phyloP scores from a whole-genome alignment of 306 rosid species.

The Parietaria judaica region DNA sequence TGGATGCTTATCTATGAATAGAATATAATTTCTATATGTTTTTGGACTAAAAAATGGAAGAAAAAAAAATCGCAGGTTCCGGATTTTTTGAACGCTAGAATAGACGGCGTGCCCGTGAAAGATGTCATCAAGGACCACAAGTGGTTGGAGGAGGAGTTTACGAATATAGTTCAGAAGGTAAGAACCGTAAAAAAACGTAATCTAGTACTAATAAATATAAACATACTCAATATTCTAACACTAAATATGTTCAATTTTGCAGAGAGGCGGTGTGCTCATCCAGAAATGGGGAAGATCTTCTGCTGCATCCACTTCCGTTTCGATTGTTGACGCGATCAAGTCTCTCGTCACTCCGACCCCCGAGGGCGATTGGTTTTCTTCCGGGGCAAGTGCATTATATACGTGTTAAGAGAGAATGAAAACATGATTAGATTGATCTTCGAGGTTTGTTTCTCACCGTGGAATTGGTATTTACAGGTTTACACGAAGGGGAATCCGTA shows the following conservation, averaged over 20 bases:
- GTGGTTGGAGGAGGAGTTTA: slow-evolving; percentile 95
- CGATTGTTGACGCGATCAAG: slow-evolving; percentile 77
- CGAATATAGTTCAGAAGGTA: slow-evolving; percentile 81
- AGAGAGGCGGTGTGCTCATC: slow-evolving; percentile 93
- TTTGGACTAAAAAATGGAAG: slow-evolving; percentile 12
- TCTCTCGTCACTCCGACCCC: slow-evolving; percentile 86
- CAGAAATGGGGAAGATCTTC: slow-evolving; percentile 99
- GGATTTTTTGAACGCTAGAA: slow-evolving; percentile 84
- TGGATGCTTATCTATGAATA: neutral
- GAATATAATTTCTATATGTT: neutral
- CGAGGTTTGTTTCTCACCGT: slow-evolving; percentile 10
- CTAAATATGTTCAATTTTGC: slow-evolving; percentile 19
- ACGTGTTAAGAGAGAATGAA: too few species aligned
- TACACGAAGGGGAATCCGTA: slow-evolving; percentile 84
- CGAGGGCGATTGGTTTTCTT: slow-evolving; percentile 95
- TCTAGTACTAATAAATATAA: neutral
- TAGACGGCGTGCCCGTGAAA: slow-evolving; percentile 71
- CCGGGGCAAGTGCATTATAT: slow-evolving; percentile 55
- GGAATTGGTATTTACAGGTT: slow-evolving; percentile 39
- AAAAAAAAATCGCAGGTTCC: slow-evolving; percentile 57
- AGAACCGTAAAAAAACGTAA: slow-evolving; percentile 2
- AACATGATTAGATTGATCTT: neutral
- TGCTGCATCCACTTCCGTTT: slow-evolving; percentile 93
- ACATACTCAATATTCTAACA: neutral
- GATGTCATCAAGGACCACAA: slow-evolving; percentile 80